Evolutionary conservation across 225 moss, liverwort and hornwort species (phyloP).

Genomic region (Ulota crispa): DNA sequence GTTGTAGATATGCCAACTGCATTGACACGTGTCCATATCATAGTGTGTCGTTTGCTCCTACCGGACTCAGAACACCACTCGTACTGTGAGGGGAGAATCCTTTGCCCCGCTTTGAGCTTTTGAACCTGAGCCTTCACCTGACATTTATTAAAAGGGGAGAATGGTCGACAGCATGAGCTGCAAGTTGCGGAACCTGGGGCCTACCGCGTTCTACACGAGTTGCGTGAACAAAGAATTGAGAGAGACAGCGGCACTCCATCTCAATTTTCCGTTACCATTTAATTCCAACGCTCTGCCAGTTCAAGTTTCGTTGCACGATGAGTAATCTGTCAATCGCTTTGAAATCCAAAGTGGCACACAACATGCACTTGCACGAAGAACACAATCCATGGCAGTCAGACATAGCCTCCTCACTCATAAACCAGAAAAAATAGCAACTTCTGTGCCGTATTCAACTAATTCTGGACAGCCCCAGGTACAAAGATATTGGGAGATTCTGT

Average conservation of each 20-base stretch:
- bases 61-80: background rate
- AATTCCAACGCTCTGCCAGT: background rate
- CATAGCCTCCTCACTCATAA: constrained; percentile 11
- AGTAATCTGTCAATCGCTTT: background rate
- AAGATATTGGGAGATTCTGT: no score
- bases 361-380: background rate
- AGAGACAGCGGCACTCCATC: background rate
- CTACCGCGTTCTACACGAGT: background rate
- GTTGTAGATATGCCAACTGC: constrained; percentile 17
- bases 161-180: constrained; percentile 16
- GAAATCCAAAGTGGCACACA: background rate
- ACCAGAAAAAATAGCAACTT: background rate
- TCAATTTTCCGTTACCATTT: background rate
- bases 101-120: background rate
- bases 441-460: no score
- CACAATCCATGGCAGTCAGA: constrained; percentile 3
- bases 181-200: constrained; percentile 17
- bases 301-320: background rate
- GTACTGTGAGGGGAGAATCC: constrained; percentile 9
- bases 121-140: constrained; percentile 17
- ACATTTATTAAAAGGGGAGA: constrained; percentile 15
- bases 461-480: no score
- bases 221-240: background rate
- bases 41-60: background rate
- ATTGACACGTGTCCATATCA: background rate